Percentiles rank a stretch among this genome's conserved stretches.
Evolutionary conservation across 176 grass and related monocot species (phyloP).

Genomic region (Rhynchospora breviuscula): DNA sequence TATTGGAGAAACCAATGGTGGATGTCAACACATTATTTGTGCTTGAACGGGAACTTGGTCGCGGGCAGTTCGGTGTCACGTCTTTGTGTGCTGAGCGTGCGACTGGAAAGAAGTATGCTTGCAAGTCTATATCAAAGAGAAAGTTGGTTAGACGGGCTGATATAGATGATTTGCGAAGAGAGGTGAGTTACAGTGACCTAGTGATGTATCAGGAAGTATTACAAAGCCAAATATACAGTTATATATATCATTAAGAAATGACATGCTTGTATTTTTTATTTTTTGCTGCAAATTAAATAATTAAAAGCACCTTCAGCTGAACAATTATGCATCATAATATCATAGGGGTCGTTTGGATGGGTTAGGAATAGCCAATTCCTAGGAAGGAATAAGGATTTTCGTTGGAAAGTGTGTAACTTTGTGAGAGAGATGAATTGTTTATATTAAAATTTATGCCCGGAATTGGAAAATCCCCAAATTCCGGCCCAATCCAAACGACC

Average conservation of each 20-base stretch:
- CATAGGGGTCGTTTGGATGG: too few species aligned
- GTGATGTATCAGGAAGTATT: neutral
- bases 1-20: constrained; percentile 22
- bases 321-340: neutral
- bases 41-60: constrained; percentile 26
- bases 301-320: neutral
- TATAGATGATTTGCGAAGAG: constrained; percentile 26
- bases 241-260: too few species aligned
- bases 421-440: too few species aligned
- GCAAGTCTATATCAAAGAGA: constrained; percentile 31
- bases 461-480: too few species aligned
- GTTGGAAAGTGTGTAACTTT: too few species aligned
- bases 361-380: too few species aligned
- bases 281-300: neutral
- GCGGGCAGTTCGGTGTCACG: constrained; percentile 32
- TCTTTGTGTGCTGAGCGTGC: constrained; percentile 24
- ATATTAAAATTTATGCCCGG: too few species aligned
- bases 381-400: too few species aligned
- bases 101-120: constrained; percentile 21
- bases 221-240: neutral
- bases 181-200: neutral
- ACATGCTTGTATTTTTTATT: too few species aligned
- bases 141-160: constrained; percentile 20
- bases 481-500: too few species aligned
- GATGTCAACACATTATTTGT: constrained; percentile 20